phyloP scores from a whole-genome alignment of 441 rosid species.

The Euphorbia schlechtendalii region DNA sequence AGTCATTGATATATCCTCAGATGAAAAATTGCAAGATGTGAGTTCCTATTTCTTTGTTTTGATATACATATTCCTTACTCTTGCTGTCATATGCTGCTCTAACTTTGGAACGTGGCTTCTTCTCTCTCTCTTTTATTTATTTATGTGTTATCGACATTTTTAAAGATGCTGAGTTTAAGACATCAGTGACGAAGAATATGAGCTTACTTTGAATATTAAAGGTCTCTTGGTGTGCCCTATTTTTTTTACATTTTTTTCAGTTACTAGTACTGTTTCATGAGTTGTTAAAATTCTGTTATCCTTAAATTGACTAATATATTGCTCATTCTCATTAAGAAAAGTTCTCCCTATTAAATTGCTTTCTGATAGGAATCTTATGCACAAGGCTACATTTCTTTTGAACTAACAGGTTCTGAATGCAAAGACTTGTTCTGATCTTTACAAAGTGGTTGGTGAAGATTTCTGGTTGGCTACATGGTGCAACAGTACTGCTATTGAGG shows the following conservation, averaged over 20 bases:
- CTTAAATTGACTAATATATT: background rate
- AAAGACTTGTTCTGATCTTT: slow-evolving; percentile 70
- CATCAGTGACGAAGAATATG: background rate
- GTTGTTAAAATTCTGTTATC: background rate
- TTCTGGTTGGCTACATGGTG: slow-evolving; percentile 98
- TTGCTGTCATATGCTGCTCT: slow-evolving; percentile 6
- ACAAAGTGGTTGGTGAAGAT: slow-evolving; percentile 84
- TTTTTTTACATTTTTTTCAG: no score
- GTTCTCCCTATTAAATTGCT: background rate
- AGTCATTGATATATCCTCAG: slow-evolving; percentile 55
- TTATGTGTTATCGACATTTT: background rate
- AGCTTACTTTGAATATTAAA: background rate
- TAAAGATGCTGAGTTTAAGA: background rate
- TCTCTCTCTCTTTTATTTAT: background rate
- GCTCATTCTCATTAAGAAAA: background rate
- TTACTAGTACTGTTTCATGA: background rate
- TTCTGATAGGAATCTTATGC: background rate
- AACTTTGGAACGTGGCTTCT: background rate
- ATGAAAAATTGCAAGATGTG: slow-evolving; percentile 69
- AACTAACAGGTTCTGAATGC: slow-evolving; percentile 62
- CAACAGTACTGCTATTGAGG: slow-evolving; percentile 74
- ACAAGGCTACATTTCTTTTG: slow-evolving; percentile 16
- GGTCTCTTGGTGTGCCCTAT: background rate
- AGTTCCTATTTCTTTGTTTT: slow-evolving; percentile 23
- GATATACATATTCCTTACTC: slow-evolving; percentile 3